Percentiles rank a stretch among this genome's conserved stretches.
Conservation (phyloP, 768 basidiomycete genomes). For the Psilocybe sp. region DNA sequence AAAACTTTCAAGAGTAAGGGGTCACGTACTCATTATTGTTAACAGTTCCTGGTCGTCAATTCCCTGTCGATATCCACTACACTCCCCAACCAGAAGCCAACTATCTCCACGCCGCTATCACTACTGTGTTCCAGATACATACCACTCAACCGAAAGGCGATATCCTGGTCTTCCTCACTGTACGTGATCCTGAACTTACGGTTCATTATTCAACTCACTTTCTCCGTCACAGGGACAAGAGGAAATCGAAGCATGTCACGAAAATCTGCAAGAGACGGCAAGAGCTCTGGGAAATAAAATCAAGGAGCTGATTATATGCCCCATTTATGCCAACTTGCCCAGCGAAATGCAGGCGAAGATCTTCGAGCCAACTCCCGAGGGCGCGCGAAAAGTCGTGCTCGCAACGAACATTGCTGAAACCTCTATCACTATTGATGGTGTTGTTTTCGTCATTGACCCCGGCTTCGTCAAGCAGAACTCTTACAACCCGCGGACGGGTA, state of each 20-base stretch:
- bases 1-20: neutral
- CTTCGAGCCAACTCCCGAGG: slow-evolving; percentile 97
- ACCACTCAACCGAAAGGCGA: slow-evolving; percentile 98
- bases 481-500: slow-evolving; percentile 97
- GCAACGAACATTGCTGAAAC: slow-evolving; percentile 99
- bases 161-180: slow-evolving; percentile 95
- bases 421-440: slow-evolving; percentile 98
- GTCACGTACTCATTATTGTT: neutral
- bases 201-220: slow-evolving; percentile 4
- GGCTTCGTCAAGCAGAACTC: slow-evolving; percentile 99
- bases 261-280: slow-evolving; percentile 93
- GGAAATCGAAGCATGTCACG: slow-evolving; percentile 96
- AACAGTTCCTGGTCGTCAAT: slow-evolving; percentile 92
- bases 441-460: slow-evolving; percentile 98
- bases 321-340: slow-evolving; percentile 98
- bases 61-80: slow-evolving; percentile 97
- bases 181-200: slow-evolving; percentile 31
- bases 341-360: slow-evolving; percentile 99
- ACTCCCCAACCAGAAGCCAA: slow-evolving; percentile 99
- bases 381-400: slow-evolving; percentile 94
- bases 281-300: slow-evolving; percentile 95
- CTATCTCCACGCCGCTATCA: slow-evolving; percentile 97
- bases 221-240: slow-evolving; percentile 80
- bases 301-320: slow-evolving; percentile 89
- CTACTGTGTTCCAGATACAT: slow-evolving; percentile 98